phyloP scores from a whole-genome alignment of 2,329 filamentous ascomycete genomes.

The Pseudogymnoascus sp. region DNA sequence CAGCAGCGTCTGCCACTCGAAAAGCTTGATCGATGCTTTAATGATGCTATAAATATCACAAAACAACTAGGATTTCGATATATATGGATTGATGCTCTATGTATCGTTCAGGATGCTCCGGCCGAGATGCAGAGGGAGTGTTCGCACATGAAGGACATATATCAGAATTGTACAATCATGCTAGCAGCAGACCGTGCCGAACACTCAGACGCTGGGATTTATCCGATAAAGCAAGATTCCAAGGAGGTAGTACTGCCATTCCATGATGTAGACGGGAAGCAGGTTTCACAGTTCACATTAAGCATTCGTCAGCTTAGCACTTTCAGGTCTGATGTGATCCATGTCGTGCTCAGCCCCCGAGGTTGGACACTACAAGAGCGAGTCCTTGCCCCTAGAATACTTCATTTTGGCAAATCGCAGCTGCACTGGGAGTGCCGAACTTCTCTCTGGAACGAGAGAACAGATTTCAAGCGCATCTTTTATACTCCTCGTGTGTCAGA shows the following conservation, averaged over 20 bases:
- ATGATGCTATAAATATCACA: not conserved
- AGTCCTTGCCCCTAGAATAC: not conserved
- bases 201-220: not conserved
- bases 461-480: not conserved
- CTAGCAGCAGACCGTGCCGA: not conserved
- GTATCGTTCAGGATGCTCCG: not conserved
- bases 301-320: not conserved
- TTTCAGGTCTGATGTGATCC: not conserved
- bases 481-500: not conserved
- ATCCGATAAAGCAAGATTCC: not conserved
- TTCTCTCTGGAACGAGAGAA: not conserved
- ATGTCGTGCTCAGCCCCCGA: not conserved
- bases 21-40: not conserved
- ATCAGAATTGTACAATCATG: not conserved
- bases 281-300: not conserved
- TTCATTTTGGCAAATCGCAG: not conserved
- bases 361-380: not conserved
- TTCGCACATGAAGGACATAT: not conserved
- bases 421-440: not conserved
- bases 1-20: not conserved
- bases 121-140: not conserved
- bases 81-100: not conserved
- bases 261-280: not conserved
- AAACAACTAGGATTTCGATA: not conserved
- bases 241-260: not conserved